Conservation (phyloP, 202 grass and related monocot genomes). For the Digitaria exilis region DNA sequence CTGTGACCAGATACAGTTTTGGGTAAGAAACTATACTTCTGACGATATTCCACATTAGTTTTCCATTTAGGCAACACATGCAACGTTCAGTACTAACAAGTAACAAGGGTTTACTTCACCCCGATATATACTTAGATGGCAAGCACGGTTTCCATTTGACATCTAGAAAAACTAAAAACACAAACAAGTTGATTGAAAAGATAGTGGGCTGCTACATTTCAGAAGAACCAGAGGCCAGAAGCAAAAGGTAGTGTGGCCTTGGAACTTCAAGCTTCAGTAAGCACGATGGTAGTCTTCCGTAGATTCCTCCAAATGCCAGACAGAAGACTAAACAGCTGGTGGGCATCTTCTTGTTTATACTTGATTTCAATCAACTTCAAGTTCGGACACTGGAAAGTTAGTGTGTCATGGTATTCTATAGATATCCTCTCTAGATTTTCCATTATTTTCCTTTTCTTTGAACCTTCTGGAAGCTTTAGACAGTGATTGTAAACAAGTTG, state of each 20-base stretch:
- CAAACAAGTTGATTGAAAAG: neutral
- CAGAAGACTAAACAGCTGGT: conserved; percentile 32
- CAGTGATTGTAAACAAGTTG: neutral
- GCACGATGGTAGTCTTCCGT: conserved; percentile 22
- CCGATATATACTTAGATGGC: neutral
- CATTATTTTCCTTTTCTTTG: conserved; percentile 3
- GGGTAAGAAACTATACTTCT: neutral
- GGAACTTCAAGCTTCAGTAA: conserved; percentile 33
- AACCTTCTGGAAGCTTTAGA: conserved; percentile 18
- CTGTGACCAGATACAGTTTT: too few relatives aligned
- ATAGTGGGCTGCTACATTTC: neutral
- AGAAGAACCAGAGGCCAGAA: neutral
- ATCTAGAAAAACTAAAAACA: neutral
- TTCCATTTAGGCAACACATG: neutral
- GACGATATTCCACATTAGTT: neutral
- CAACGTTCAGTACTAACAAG: neutral
- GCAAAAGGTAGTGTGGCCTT: too few relatives aligned
- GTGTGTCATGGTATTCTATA: neutral
- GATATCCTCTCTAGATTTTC: neutral
- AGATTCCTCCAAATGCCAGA: conserved; percentile 38
- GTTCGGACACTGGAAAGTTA: conserved; percentile 19
- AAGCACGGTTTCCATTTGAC: neutral
- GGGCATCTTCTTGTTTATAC: conserved; percentile 23
- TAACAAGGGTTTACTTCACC: neutral
- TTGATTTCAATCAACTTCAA: conserved; percentile 41